phyloP scores from a whole-genome alignment of 2,329 filamentous ascomycete species.

The Venturia nashicola region DNA sequence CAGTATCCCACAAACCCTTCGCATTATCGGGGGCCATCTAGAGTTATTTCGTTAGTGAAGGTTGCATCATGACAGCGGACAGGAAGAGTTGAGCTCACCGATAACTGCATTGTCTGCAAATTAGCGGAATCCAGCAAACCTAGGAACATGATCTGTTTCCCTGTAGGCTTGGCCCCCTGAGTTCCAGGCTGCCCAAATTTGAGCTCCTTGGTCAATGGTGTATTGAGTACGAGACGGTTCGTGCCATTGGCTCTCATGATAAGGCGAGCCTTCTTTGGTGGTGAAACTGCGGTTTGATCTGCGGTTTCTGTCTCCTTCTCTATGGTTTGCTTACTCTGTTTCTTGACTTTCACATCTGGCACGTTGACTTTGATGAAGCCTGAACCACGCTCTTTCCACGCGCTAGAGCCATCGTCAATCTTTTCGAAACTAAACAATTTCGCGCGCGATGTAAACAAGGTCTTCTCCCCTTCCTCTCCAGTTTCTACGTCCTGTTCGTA shows the following conservation, averaged over 20 bases:
- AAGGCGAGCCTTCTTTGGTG: constrained; percentile 47
- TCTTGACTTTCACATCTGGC: constrained; percentile 28
- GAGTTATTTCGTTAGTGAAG: not conserved
- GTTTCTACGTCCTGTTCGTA: constrained; percentile 62
- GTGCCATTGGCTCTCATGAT: constrained; percentile 89
- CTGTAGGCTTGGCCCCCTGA: not conserved
- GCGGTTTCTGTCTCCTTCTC: constrained; percentile 35
- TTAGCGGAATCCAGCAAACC: not conserved
- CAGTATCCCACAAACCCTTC: not conserved
- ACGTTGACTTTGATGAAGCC: constrained; percentile 77
- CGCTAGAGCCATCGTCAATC: constrained; percentile 20
- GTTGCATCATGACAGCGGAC: not conserved
- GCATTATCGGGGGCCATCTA: not conserved
- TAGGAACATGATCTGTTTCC: not conserved
- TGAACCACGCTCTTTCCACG: constrained; percentile 79
- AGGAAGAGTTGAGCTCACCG: not conserved
- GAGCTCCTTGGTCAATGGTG: constrained; percentile 28
- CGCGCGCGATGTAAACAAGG: constrained; percentile 61
- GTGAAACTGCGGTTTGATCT: constrained; percentile 25
- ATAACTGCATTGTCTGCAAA: not conserved
- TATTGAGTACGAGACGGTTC: constrained; percentile 77
- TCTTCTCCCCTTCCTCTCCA: constrained; percentile 73
- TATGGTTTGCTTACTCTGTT: constrained; percentile 13
- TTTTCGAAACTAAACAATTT: constrained; percentile 66
- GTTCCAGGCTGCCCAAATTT: not conserved